Base-by-base conservation (phyloP, 116 monocot genomes). In the Dioscorea cayenensis region DNA sequence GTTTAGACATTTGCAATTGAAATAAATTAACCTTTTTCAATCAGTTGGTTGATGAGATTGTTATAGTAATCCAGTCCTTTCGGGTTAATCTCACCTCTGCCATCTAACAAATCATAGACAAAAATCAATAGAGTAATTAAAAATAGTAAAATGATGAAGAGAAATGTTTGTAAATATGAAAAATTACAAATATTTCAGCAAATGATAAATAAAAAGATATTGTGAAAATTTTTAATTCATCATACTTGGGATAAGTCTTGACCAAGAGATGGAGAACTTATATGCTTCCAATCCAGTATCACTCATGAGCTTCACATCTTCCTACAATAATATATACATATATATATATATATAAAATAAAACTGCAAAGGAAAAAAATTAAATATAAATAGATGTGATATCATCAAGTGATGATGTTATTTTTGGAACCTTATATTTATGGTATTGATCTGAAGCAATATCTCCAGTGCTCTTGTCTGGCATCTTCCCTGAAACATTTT, bases 11-110 rank as follows among this genome's bases (percentile, higher is more conserved):
- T 9, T n/a, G 14, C 35, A 19, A 19, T 38, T 67, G 25, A 25
- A 25, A 25, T 7, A 22, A 14, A 21, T 28, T 69, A 80, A 52
- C 92, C 92, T 64, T 79, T 63, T 62, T 72, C 58, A 23, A 81
- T 22, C 21, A 92, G 82, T 21, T 82, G 73, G 60, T 92, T 28
- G 19, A 92, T 84, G 36, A 92, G 65, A 71, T 77, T 81, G 69
- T 88, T 89, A 65, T 88, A 92, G 38, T 79, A 92, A 63, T 78
- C 13, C 7, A 92, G 20, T 21, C 86, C 88, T 70, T 92, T 86
- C 1, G 74, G 89, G 74, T 88, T 92, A 29, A 89, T 64, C 22
- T 37, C 68, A 72, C 92, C 89, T 79, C 92, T 86, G 17, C 92
- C 92, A 69, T 86, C 92, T 92, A 71, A 3, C 5, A 25, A 25